Evolutionary conservation across 345 rosid species (phyloP), one percentile per base, ranked within the genome.

Genomic region (Sonneratia caseolaris): DNA sequence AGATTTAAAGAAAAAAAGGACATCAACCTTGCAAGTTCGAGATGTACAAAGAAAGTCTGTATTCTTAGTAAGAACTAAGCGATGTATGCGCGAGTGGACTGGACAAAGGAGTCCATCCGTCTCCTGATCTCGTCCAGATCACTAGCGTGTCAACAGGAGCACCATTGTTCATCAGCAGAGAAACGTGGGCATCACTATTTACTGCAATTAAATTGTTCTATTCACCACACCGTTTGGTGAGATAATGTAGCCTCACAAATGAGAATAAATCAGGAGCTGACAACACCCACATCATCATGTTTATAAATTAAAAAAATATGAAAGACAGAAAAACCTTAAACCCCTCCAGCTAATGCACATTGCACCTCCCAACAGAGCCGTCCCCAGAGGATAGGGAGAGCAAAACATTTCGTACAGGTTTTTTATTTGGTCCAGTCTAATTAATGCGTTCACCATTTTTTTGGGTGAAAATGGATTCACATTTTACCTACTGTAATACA

Each of bases 111-210:
- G 37, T 84, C 87, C 66, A 89, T 79, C 88, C 91, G 82, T 84
- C 81, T 90, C 96, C 84, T 90, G 49, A 91, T 86, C 87, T 91
- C 97, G 59, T 84, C 97, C 4, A 92, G 97, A 71, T 95, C 49
- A 95, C 96, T 19, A 91, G 65, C 82, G 84, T 95, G 84, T 91
- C 96, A 14, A 78, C 85, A 6, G 48, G 68, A 71, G 75, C 80
- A 66, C 96, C 91, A 69, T 82, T 88, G 76, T 74, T 91, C 87
- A 89, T 80, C 82, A 88, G 77, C 78, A 27, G 32, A 86, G 22
- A 80, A 91, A 91, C 13, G 99, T 90, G 0, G 99, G 96, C 99
- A 95, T 95, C 27, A 97, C 97, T 2, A 47, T 47, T 53, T 21
- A 7, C 0, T 53, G 59, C 45, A 42, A 42, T 4, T 42, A 9